A percentile compares a stretch with the other conserved stretches of the same genome.
Conservation (phyloP, 2,329 filamentous ascomycete genomes). For the Paracamarosporium sp. region DNA sequence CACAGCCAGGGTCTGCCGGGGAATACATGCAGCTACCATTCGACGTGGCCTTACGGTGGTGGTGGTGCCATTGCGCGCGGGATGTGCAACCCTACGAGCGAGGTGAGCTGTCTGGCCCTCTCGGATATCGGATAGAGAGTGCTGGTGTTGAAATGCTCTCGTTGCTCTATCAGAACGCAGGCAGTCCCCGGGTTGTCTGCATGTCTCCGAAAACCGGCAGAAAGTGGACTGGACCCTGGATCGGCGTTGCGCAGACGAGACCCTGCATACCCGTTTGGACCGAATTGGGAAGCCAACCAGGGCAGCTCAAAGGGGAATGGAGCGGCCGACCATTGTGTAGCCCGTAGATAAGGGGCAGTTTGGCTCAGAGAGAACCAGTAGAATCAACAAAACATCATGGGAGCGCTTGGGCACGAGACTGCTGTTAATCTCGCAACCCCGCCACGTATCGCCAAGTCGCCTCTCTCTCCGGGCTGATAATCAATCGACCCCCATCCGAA, state of each 20-base stretch:
- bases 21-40: slow-evolving; percentile 11
- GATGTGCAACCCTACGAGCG: not conserved
- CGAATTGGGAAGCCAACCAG: not conserved
- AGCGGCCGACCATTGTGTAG: not conserved
- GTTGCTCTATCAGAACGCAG: slow-evolving; percentile 1
- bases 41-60: slow-evolving; percentile 2
- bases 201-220: slow-evolving; percentile 18
- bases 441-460: not conserved
- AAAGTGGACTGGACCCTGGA: slow-evolving; percentile 15
- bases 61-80: not conserved
- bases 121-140: not conserved
- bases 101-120: not conserved
- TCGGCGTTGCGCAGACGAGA: not conserved
- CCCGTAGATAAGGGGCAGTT: slow-evolving; percentile 8
- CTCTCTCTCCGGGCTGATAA: not conserved
- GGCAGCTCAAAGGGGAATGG: slow-evolving; percentile 3
- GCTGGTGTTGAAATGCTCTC: slow-evolving; percentile 5
- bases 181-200: slow-evolving; percentile 4
- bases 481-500: not conserved
- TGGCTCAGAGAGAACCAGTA: too few species aligned
- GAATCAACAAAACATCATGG: too few species aligned
- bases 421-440: too few species aligned
- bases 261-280: slow-evolving; percentile 13
- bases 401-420: too few species aligned
- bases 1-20: slow-evolving; percentile 6